A percentile compares a stretch with the other conserved stretches of the same genome.
Evolutionary conservation across 306 rosid genomes (phyloP).

Genomic region (Cucumis cinereus): DNA sequence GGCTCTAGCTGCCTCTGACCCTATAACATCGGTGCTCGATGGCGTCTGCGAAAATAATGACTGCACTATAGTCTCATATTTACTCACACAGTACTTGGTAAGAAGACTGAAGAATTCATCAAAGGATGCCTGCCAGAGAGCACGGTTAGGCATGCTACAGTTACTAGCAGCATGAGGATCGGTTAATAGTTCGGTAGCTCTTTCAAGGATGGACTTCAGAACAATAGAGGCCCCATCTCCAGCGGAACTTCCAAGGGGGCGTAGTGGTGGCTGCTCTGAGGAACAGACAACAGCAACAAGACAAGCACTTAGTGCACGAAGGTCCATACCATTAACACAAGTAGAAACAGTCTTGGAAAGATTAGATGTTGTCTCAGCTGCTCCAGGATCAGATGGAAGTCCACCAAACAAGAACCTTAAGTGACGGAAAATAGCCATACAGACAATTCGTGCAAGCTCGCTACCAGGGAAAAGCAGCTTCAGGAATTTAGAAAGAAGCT

Average conservation of each 20-base stretch:
- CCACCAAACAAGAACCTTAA: constrained; percentile 75
- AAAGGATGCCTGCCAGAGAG: constrained; percentile 95
- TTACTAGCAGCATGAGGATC: constrained; percentile 65
- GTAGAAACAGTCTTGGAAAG: constrained; percentile 62
- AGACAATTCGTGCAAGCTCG: constrained; percentile 74
- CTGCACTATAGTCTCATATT: constrained; percentile 68
- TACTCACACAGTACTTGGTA: constrained; percentile 70
- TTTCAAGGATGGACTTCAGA: constrained; percentile 72
- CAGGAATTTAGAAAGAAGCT: constrained; percentile 63
- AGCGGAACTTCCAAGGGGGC: constrained; percentile 83
- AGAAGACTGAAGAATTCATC: constrained; percentile 72
- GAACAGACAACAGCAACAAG: constrained; percentile 91
- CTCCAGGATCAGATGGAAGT: constrained; percentile 62
- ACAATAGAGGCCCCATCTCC: constrained; percentile 89
- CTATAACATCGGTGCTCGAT: constrained; percentile 35
- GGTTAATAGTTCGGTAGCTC: constrained; percentile 79
- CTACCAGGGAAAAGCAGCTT: constrained; percentile 58
- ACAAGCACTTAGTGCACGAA: constrained; percentile 80
- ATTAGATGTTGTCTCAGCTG: constrained; percentile 55
- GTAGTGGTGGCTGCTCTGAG: constrained; percentile 81
- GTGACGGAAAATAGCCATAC: constrained; percentile 94
- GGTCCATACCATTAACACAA: constrained; percentile 72
- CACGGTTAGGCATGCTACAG: constrained; percentile 53
- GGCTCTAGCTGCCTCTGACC: constrained; percentile 63
- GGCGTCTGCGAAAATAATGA: constrained; percentile 44